Conservation (phyloP, 73 alveolate genomes). For the Blepharisma stoltei region DNA sequence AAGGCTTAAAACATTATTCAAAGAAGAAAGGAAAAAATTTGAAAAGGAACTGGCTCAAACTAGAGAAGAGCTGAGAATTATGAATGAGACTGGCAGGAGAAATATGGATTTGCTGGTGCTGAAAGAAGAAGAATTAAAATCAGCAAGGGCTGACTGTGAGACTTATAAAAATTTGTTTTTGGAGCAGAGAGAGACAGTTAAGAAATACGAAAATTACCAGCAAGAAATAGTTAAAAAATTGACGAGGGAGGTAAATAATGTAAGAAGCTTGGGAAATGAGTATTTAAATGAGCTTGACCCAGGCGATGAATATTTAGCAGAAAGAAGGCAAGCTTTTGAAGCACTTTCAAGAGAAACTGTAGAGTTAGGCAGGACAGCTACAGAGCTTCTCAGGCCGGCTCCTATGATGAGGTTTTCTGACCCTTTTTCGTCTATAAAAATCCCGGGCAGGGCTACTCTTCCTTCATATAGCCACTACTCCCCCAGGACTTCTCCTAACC, state of each 20-base stretch:
- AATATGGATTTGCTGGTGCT: constrained; percentile 31
- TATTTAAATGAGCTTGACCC: too few relatives aligned
- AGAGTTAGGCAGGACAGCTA: too few relatives aligned
- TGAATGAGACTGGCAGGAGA: constrained; percentile 44
- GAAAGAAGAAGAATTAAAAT: constrained; percentile 2
- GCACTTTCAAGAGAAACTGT: too few relatives aligned
- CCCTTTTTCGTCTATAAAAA: too few relatives aligned
- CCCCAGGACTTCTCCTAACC: too few relatives aligned
- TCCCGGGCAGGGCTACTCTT: too few relatives aligned
- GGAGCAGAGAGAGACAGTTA: constrained; percentile 15
- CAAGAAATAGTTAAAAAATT: background rate
- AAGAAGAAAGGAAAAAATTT: constrained; percentile 35
- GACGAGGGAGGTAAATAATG: background rate
- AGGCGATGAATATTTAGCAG: too few relatives aligned
- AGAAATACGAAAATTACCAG: background rate
- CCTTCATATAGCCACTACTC: too few relatives aligned
- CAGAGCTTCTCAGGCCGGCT: too few relatives aligned
- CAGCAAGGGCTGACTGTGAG: background rate
- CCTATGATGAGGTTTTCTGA: too few relatives aligned
- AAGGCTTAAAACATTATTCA: constrained; percentile 25
- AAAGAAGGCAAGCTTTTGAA: too few relatives aligned
- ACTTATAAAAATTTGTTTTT: background rate
- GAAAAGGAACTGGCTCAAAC: constrained; percentile 36
- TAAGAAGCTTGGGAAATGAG: too few relatives aligned
- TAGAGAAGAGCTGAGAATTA: constrained; percentile 39